A percentile compares a stretch with the other conserved stretches of the same genome.
Evolutionary conservation across 805 yeast genomes (phyloP).

Genomic region (Saccharomycopsis selenospora): DNA sequence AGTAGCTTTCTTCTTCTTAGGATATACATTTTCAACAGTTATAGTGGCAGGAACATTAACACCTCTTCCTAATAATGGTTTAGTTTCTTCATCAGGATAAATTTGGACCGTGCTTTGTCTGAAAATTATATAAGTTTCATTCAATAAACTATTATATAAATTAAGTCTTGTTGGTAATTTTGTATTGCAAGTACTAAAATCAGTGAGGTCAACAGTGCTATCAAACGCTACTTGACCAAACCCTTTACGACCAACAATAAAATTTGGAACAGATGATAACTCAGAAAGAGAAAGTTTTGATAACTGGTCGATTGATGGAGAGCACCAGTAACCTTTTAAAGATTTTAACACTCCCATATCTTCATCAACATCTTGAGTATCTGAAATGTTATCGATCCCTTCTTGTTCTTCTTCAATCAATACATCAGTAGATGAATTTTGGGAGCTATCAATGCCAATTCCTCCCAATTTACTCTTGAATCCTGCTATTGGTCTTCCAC

Average conservation of each 20-base stretch:
- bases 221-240: slow-evolving; percentile 62
- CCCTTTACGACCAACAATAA: slow-evolving; percentile 61
- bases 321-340: slow-evolving; percentile 58
- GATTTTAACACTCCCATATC: slow-evolving; percentile 14
- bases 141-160: slow-evolving; percentile 13
- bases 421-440: neutral
- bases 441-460: neutral
- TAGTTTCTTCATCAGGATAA: slow-evolving; percentile 44
- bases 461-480: slow-evolving; percentile 1
- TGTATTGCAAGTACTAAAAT: slow-evolving; percentile 33
- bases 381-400: slow-evolving; percentile 10
- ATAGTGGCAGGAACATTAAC: slow-evolving; percentile 72
- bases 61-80: slow-evolving; percentile 62
- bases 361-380: neutral
- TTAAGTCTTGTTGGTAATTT: slow-evolving; percentile 25
- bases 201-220: slow-evolving; percentile 61
- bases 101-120: slow-evolving; percentile 43
- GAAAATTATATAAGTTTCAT: slow-evolving; percentile 10
- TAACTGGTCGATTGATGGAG: slow-evolving; percentile 53
- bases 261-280: slow-evolving; percentile 50
- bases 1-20: slow-evolving; percentile 27
- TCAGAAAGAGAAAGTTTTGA: slow-evolving; percentile 37
- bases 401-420: neutral
- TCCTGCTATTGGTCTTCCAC: neutral
- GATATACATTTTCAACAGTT: slow-evolving; percentile 55